Evolutionary conservation across 139 green algal species (phyloP).

Genomic region (Chlamydomonas sphaeroides): DNA sequence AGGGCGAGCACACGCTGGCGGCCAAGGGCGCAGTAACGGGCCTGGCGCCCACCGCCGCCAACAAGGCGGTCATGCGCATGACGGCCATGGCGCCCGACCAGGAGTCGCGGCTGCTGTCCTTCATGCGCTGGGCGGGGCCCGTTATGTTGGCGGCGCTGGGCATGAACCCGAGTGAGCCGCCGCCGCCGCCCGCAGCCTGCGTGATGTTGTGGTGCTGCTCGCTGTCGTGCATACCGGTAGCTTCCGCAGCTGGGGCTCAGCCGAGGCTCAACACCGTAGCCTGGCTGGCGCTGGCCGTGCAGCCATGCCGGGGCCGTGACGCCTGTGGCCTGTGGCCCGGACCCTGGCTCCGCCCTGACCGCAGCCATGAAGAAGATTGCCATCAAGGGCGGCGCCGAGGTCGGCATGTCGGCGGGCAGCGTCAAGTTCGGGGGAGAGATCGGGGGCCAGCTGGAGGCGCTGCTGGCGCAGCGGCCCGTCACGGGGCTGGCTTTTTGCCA

Average conservation of each 20-base stretch:
- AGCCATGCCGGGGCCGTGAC: too few relatives aligned
- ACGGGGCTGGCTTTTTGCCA: slow-evolving; percentile 35
- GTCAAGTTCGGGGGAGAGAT: neutral
- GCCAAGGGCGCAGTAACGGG: neutral
- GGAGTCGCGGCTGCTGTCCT: slow-evolving; percentile 49
- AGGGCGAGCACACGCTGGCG: slow-evolving; percentile 33
- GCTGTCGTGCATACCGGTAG: too few relatives aligned
- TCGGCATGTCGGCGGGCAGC: slow-evolving; percentile 28
- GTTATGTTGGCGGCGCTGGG: slow-evolving; percentile 55
- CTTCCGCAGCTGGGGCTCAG: too few relatives aligned
- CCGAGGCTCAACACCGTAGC: too few relatives aligned
- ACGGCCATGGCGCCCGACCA: slow-evolving; percentile 39
- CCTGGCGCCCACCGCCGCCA: neutral
- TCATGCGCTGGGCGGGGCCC: slow-evolving; percentile 60
- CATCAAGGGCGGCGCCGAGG: neutral
- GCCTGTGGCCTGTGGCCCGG: too few relatives aligned
- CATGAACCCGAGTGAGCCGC: slow-evolving; percentile 41
- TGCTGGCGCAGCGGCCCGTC: slow-evolving; percentile 53
- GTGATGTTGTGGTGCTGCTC: neutral
- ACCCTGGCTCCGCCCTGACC: too few relatives aligned
- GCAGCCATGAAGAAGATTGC: slow-evolving; percentile 35
- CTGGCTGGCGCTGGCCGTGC: neutral
- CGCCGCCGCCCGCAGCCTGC: too few relatives aligned
- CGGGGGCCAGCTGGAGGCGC: neutral
- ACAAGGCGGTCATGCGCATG: slow-evolving; percentile 29